Base-by-base conservation (phyloP, 495 filamentous ascomycete genomes). In the Jackrogersella multiformis region DNA sequence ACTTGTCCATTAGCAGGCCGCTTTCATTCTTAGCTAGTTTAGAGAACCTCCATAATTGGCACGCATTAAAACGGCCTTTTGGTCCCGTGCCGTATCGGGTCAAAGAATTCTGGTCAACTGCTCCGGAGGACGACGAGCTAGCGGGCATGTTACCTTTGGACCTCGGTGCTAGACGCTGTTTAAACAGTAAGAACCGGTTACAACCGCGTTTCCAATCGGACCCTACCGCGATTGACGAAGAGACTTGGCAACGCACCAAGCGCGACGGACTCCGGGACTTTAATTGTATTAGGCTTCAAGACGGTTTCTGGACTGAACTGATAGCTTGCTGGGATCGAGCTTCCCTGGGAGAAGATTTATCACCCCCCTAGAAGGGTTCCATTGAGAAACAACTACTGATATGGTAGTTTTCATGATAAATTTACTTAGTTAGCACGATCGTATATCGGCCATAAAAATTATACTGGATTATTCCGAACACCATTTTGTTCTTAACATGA, bases 201-300 rank as follows among this genome's bases (percentile, higher is more conserved):
- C 42, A 46, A 10, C 42, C 18, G 23, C 36, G 46, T 15, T 61
- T 53, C 48, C 48, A 61, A 10, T 38, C 48, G 7, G 58, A 54
- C 26, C 38, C 28, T 0, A 21, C 32, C 15, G 46, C 12, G 1
- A 35, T 61, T n/a, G 35, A 56, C 23, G 42, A 46, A 28, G 41
- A 44, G 7, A 16, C 41, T 13, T 24, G 15, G 28, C 4, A 9
- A 16, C 15, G 18, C 7, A 6, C 3, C 1, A 44, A 30, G 5
- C 0, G 18, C 18, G 7, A 44, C 7, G 18, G 8, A 44, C 1
- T 44, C n/a, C n/a, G n/a, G n/a, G n/a, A n/a, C n/a, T n/a, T n/a
- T n/a, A n/a, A n/a, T n/a, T n/a, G n/a, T n/a, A n/a, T n/a, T n/a
- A n/a, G n/a, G n/a, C n/a, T n/a, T n/a, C n/a, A n/a, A n/a, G n/a